Evolutionary conservation across 2,329 filamentous ascomycete species (phyloP).

Genomic region (Aphanocladium album): DNA sequence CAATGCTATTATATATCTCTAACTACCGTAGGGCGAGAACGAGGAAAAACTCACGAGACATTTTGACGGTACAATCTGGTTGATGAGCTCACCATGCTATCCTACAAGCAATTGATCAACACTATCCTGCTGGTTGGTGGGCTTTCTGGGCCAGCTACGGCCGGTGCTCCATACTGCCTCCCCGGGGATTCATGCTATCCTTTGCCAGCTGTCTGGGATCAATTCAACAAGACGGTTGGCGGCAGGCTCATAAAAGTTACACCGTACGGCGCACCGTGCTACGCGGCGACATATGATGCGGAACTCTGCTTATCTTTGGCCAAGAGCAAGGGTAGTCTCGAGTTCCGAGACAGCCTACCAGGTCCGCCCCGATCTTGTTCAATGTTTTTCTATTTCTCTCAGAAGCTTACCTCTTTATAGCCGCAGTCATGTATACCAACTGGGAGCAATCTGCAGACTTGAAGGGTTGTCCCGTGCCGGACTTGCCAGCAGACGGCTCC

Average conservation of each 20-base stretch:
- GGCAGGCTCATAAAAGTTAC: not conserved
- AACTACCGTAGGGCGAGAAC: too few species aligned
- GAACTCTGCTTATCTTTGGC: not conserved
- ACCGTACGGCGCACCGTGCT: conserved; percentile 8
- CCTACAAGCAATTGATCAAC: not conserved
- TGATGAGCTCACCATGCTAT: not conserved
- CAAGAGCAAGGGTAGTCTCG: not conserved
- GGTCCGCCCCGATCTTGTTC: not conserved
- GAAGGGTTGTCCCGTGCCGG: conserved; percentile 3
- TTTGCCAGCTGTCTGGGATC: not conserved
- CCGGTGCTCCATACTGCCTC: not conserved
- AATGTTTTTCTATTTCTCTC: not conserved
- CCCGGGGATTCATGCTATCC: not conserved
- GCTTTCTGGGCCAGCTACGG: not conserved
- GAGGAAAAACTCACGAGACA: too few species aligned
- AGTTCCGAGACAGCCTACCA: not conserved
- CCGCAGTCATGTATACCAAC: conserved; percentile 5
- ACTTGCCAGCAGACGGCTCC: not conserved
- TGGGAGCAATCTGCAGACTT: not conserved
- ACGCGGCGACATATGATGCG: conserved; percentile 1
- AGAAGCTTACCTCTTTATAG: not conserved
- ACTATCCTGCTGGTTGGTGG: not conserved
- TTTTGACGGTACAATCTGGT: not conserved
- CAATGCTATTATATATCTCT: too few species aligned
- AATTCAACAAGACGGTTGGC: not conserved